Percentiles rank a stretch among this genome's conserved stretches.
phyloP scores from a whole-genome alignment of 192 early-diverging fungal species.

The Podila minutissima region DNA sequence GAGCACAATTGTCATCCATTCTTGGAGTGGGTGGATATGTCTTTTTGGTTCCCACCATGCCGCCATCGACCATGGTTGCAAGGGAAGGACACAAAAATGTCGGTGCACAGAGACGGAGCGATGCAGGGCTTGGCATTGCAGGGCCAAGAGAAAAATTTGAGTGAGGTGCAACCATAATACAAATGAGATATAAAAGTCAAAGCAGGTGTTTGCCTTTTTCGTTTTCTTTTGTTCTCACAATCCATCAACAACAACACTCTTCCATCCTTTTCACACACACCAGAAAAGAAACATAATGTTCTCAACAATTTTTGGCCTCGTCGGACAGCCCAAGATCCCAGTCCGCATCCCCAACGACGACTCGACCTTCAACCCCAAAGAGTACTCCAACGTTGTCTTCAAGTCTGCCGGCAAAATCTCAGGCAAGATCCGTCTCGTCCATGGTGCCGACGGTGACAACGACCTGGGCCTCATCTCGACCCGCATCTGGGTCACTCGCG shows the following conservation, averaged over 20 bases:
- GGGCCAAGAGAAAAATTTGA: too few species aligned
- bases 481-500: slow-evolving; percentile 24
- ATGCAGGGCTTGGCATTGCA: too few species aligned
- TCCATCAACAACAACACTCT: background rate
- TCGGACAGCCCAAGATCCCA: slow-evolving; percentile 15
- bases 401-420: slow-evolving; percentile 14
- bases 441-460: slow-evolving; percentile 26
- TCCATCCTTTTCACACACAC: too few species aligned
- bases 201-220: too few species aligned
- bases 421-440: slow-evolving; percentile 30
- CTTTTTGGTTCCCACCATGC: too few species aligned
- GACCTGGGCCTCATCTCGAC: slow-evolving; percentile 33
- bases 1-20: too few species aligned
- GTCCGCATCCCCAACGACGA: slow-evolving; percentile 45
- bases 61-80: too few species aligned
- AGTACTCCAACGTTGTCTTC: slow-evolving; percentile 42
- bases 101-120: too few species aligned
- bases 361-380: slow-evolving; percentile 42
- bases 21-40: too few species aligned
- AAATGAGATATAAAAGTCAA: too few species aligned
- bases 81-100: too few species aligned
- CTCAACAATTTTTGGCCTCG: background rate
- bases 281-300: slow-evolving; percentile 8
- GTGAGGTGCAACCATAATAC: too few species aligned
- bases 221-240: background rate